Evolutionary conservation across 73 alveolate genomes (phyloP).

Genomic region (Tetrahymena thermophila): DNA sequence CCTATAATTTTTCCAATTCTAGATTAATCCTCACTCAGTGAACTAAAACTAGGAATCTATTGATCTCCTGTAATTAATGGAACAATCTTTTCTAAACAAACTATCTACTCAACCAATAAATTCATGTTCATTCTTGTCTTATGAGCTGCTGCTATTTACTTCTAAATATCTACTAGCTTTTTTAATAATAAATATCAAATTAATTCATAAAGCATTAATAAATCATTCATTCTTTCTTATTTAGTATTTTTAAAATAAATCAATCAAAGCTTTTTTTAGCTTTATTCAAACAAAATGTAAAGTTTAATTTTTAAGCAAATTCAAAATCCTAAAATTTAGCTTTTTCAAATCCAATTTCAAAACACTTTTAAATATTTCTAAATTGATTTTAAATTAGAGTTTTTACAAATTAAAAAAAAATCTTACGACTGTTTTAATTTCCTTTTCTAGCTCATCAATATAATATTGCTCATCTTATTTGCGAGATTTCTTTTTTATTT

Average conservation of each 20-base stretch:
- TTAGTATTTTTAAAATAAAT: too few relatives aligned
- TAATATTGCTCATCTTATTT: conserved; percentile 11
- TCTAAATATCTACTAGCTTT: background rate
- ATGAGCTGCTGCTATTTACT: background rate
- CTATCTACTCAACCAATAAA: background rate
- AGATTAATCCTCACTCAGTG: background rate
- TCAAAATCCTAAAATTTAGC: too few relatives aligned
- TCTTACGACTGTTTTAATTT: background rate
- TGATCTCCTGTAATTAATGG: background rate
- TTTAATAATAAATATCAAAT: background rate
- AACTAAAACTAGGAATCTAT: background rate
- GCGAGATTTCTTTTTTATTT: background rate
- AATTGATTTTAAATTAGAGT: background rate
- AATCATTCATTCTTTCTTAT: too few relatives aligned
- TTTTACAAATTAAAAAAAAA: background rate
- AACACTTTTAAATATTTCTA: background rate
- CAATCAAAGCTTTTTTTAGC: too few relatives aligned
- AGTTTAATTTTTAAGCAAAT: too few relatives aligned
- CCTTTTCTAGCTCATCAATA: conserved; percentile 24
- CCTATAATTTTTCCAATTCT: background rate
- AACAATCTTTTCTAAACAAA: background rate
- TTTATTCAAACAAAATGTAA: too few relatives aligned
- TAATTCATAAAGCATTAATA: too few relatives aligned
- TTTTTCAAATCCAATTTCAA: background rate
- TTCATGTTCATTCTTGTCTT: background rate